A percentile compares a stretch with the other conserved stretches of the same genome.
These are phyloP conservation scores for Colletotrichum cereale DNA, from an alignment of 2,329 filamentous ascomycete genomes.

Conservation along the genomic window DNA sequence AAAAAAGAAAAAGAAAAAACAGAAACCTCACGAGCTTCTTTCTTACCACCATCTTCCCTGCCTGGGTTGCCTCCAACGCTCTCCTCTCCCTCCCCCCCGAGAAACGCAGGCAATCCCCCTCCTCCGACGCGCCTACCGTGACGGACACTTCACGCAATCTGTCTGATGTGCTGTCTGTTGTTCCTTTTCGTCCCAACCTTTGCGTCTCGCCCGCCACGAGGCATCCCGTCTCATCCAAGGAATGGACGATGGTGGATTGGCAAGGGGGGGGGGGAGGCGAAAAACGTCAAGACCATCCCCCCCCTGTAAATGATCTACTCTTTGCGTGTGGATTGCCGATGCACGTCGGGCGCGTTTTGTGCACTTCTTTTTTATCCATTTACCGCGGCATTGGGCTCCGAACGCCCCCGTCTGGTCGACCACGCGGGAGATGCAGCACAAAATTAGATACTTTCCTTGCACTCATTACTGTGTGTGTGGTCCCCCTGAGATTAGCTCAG, in stretches of 20 bases:
- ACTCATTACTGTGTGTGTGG: background rate
- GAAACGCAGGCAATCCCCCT: slow-evolving; percentile 8
- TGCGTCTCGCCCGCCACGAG: background rate
- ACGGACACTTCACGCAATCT: slow-evolving; percentile 5
- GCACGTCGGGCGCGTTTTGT: slow-evolving; percentile 6
- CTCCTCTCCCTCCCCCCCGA: too few species aligned
- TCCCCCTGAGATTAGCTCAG: background rate
- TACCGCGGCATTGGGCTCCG: slow-evolving; percentile 7
- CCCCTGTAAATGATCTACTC: background rate
- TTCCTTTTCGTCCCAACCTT: background rate
- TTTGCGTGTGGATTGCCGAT: background rate
- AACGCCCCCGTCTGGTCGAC: background rate
- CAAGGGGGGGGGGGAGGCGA: background rate
- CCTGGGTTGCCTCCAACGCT: slow-evolving; percentile 1
- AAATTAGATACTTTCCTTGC: background rate
- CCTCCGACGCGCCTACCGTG: slow-evolving; percentile 3
- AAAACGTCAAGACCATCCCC: background rate
- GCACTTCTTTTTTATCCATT: background rate
- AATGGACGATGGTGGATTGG: background rate
- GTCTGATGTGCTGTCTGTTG: background rate
- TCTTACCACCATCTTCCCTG: background rate
- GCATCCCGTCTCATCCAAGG: background rate
- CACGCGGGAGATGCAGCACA: background rate
- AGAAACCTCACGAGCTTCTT: background rate
- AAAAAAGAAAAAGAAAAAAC: background rate